Conservation (phyloP, 192 early-diverging fungal genomes). For the Gigaspora rosea region DNA sequence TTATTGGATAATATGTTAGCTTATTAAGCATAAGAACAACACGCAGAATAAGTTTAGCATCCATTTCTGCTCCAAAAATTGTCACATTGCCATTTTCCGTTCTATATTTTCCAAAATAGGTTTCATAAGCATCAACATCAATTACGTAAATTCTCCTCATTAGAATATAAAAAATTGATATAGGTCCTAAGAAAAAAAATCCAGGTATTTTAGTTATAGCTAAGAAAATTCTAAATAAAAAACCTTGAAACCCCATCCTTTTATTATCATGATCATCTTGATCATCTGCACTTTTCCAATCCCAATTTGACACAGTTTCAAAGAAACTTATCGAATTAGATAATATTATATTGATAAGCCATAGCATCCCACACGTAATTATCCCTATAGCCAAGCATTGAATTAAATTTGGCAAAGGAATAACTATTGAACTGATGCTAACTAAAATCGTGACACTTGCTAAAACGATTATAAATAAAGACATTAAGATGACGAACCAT, state of each 20-base stretch:
- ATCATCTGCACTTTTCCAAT: background rate
- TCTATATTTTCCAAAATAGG: too few relatives aligned
- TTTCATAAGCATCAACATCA: background rate
- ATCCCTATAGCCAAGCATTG: background rate
- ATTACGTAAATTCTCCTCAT: background rate
- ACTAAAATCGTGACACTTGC: background rate
- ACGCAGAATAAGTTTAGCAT: background rate
- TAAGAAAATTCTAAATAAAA: background rate
- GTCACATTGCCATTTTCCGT: background rate
- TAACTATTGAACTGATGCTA: background rate
- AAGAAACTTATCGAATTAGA: background rate
- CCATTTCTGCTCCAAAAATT: background rate
- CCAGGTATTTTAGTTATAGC: background rate
- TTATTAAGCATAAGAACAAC: background rate
- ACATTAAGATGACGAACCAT: background rate
- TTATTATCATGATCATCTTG: too few relatives aligned
- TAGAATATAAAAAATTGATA: background rate
- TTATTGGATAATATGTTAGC: too few relatives aligned
- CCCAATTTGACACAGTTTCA: background rate
- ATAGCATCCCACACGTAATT: background rate
- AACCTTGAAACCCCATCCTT: background rate
- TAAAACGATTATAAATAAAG: background rate
- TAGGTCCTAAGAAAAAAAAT: background rate
- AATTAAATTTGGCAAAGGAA: background rate
- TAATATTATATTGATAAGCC: background rate